Evolutionary conservation across 192 early-diverging fungal genomes (phyloP).

Genomic region (Linnemannia schmuckeri): DNA sequence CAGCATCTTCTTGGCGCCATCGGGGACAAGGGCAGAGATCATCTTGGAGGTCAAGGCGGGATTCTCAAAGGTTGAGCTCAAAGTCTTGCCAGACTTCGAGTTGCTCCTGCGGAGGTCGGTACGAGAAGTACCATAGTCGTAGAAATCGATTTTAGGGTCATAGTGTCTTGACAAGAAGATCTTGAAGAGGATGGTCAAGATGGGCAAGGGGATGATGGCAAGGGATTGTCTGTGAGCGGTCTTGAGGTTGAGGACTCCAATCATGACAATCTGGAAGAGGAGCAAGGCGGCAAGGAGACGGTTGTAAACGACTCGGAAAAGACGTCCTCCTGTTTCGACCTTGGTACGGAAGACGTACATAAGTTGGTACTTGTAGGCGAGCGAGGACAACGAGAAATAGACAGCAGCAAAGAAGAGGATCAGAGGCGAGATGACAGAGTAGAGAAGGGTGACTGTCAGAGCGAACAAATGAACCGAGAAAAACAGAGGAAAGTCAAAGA

Average conservation of each 20-base stretch:
- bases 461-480: conserved; percentile 80
- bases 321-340: conserved; percentile 77
- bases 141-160: conserved; percentile 69
- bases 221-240: conserved; percentile 55
- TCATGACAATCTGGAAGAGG: conserved; percentile 77
- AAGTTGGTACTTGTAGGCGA: conserved; percentile 80
- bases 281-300: conserved; percentile 74
- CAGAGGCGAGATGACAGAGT: conserved; percentile 79
- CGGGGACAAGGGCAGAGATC: conserved; percentile 77
- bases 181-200: conserved; percentile 69
- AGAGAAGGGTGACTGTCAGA: conserved; percentile 79
- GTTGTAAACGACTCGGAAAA: conserved; percentile 79
- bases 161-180: conserved; percentile 59
- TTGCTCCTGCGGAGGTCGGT: conserved; percentile 53
- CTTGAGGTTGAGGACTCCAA: conserved; percentile 71
- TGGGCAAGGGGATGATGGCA: conserved; percentile 70
- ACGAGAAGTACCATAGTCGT: conserved; percentile 58
- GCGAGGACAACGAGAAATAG: conserved; percentile 72
- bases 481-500: conserved; percentile 78
- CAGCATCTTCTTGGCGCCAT: conserved; percentile 73
- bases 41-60: conserved; percentile 73
- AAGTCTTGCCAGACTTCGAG: conserved; percentile 13
- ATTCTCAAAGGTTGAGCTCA: conserved; percentile 75
- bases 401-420: conserved; percentile 74
- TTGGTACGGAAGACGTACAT: conserved; percentile 82